phyloP scores from a whole-genome alignment of 2,329 filamentous ascomycete species.

The Fusarium liriodendri region DNA sequence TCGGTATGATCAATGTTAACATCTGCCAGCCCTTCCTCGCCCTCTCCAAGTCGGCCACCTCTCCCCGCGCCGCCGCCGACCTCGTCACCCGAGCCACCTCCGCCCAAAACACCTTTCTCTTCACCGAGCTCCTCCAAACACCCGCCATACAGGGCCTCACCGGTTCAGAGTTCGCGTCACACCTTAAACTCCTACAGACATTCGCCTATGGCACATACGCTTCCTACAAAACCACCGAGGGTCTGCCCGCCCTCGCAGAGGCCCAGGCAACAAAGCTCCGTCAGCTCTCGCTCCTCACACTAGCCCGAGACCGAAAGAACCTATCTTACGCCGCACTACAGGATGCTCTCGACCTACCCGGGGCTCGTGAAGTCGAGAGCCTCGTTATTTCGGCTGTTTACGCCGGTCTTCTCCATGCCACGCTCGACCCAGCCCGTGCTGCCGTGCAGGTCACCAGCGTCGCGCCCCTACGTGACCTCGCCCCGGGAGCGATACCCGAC shows the following conservation, averaged over 20 bases:
- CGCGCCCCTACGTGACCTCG: conserved; percentile 86
- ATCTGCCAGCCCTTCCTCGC: conserved; percentile 85
- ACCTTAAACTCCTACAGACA: conserved; percentile 82
- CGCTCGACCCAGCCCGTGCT: conserved; percentile 82
- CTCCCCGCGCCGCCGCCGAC: conserved; percentile 85
- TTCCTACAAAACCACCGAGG: conserved; percentile 67
- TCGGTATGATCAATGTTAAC: background rate
- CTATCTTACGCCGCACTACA: conserved; percentile 81
- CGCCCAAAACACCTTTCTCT: conserved; percentile 90
- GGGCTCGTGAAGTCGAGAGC: conserved; percentile 79
- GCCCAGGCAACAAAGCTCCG: conserved; percentile 87
- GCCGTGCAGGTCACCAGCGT: conserved; percentile 83
- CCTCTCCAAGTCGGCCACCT: conserved; percentile 86
- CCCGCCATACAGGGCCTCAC: conserved; percentile 82
- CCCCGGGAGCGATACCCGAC: conserved; percentile 74
- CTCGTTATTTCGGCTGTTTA: conserved; percentile 91
- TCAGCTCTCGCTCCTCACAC: conserved; percentile 87
- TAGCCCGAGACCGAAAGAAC: conserved; percentile 74
- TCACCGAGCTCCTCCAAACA: conserved; percentile 89
- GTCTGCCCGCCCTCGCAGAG: conserved; percentile 77
- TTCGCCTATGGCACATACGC: conserved; percentile 94
- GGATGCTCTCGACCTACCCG: conserved; percentile 72
- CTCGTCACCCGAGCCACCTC: conserved; percentile 89
- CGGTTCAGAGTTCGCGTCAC: conserved; percentile 67
- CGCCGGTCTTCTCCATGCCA: conserved; percentile 82